Percentiles rank a stretch among this genome's conserved stretches.
These are phyloP conservation scores for Thalassiosira profunda DNA, from an alignment of 108 stramenopile species.

Conservation along the genomic window DNA sequence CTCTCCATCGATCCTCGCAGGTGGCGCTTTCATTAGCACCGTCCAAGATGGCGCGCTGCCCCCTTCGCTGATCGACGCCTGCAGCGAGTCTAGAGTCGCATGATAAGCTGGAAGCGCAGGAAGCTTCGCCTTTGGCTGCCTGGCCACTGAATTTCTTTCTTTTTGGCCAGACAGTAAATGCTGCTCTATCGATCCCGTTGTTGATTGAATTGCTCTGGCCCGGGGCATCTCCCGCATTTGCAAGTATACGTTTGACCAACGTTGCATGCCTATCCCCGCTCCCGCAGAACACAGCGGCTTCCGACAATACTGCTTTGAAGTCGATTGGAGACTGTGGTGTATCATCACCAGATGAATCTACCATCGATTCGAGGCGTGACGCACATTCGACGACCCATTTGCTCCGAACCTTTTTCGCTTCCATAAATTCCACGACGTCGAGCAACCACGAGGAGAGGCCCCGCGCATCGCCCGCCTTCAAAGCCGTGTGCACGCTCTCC, in stretches of 20 bases:
- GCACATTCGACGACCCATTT: constrained; percentile 32
- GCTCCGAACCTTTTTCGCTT: constrained; percentile 14
- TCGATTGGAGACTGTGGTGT: not conserved
- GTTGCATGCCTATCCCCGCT: constrained; percentile 40
- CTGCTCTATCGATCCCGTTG: constrained; percentile 1
- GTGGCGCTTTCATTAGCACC: constrained; percentile 3
- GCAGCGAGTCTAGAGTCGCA: constrained; percentile 3
- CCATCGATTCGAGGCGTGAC: constrained; percentile 10
- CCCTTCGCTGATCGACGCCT: not conserved
- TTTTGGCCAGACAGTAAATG: not conserved
- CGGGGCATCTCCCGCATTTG: constrained; percentile 10
- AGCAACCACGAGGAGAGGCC: constrained; percentile 24
- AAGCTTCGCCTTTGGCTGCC: too few species aligned
- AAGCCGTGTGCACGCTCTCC: constrained; percentile 15
- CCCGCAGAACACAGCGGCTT: constrained; percentile 31
- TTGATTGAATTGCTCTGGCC: not conserved
- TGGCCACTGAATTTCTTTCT: not conserved
- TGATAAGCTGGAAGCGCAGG: not conserved
- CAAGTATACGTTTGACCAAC: constrained; percentile 32
- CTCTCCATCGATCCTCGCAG: too few species aligned
- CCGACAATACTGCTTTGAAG: constrained; percentile 10
- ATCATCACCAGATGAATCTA: not conserved
- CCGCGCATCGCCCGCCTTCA: constrained; percentile 23
- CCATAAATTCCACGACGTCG: constrained; percentile 29
- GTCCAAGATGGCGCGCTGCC: not conserved